Percentiles rank a stretch among this genome's conserved stretches.
These are phyloP conservation scores for Staphylotrichum longicolle DNA, from an alignment of 495 filamentous ascomycete genomes.

Conservation along the genomic window DNA sequence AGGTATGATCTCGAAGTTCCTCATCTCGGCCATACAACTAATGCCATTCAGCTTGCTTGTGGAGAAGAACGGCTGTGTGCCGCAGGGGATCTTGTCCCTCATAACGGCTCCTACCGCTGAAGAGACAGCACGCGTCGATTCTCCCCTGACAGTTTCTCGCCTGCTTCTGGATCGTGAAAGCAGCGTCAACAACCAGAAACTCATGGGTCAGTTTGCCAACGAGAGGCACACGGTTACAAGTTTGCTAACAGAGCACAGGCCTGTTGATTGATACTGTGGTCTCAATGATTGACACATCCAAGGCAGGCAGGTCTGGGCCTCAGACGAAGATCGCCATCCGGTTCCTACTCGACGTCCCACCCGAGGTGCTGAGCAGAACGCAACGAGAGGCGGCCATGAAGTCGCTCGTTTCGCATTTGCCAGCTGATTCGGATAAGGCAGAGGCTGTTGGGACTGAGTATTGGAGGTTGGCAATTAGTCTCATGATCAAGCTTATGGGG, in stretches of 20 bases:
- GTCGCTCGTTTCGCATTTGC: slow-evolving; percentile 22
- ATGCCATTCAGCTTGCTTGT: slow-evolving; percentile 21
- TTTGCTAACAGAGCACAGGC: slow-evolving; percentile 11
- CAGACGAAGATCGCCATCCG: slow-evolving; percentile 24
- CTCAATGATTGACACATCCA: slow-evolving; percentile 22
- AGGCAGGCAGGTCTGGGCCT: slow-evolving; percentile 11
- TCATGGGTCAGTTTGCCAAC: slow-evolving; percentile 21
- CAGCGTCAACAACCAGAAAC: slow-evolving; percentile 21
- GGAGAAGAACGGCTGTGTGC: slow-evolving; percentile 18
- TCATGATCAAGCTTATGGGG: slow-evolving; percentile 49
- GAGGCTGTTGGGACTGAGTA: slow-evolving; percentile 19
- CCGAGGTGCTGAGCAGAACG: slow-evolving; percentile 20
- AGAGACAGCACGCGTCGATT: slow-evolving; percentile 8
- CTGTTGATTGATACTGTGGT: slow-evolving; percentile 23
- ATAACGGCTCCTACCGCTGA: background rate
- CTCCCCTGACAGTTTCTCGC: slow-evolving; percentile 1
- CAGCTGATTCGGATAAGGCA: slow-evolving; percentile 13
- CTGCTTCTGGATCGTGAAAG: slow-evolving; percentile 28
- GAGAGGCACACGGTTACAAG: background rate
- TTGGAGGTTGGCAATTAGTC: slow-evolving; percentile 39
- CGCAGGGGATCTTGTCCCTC: slow-evolving; percentile 18
- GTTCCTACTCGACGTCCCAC: slow-evolving; percentile 27
- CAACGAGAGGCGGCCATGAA: slow-evolving; percentile 33
- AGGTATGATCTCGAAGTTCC: slow-evolving; percentile 11
- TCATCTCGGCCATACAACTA: background rate